Percentiles rank a stretch among this genome's conserved stretches.
These are phyloP conservation scores for Blastomyces emzantsi DNA, from an alignment of 2,329 filamentous ascomycete species.

Conservation along the genomic window DNA sequence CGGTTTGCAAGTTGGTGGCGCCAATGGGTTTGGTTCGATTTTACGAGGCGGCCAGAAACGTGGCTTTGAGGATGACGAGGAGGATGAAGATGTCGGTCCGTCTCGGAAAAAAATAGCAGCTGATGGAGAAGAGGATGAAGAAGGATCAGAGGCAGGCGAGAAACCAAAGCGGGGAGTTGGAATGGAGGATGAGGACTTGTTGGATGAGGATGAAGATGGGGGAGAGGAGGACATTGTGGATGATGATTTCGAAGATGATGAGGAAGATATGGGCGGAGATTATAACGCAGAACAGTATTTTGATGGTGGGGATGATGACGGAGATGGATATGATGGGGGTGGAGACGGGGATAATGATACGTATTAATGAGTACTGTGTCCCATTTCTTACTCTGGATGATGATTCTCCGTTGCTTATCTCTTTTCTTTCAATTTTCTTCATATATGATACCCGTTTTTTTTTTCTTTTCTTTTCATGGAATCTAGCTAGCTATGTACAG, in stretches of 20 bases:
- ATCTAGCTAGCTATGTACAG: background rate
- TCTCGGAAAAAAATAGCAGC: conserved; percentile 25
- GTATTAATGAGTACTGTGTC: conserved; percentile 24
- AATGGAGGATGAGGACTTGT: conserved; percentile 35
- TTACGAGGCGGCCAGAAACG: conserved; percentile 23
- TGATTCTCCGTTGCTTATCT: conserved; percentile 14
- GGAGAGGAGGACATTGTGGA: conserved; percentile 47
- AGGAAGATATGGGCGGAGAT: conserved; percentile 50
- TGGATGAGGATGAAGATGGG: conserved; percentile 40
- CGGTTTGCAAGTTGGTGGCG: conserved; percentile 28
- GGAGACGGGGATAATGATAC: conserved; percentile 44
- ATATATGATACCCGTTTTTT: conserved; percentile 9
- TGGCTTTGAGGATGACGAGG: conserved; percentile 37
- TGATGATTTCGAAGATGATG: conserved; percentile 52
- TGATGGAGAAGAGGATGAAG: conserved; percentile 27
- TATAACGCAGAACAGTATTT: conserved; percentile 59
- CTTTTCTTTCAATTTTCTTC: background rate
- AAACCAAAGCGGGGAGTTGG: conserved; percentile 26
- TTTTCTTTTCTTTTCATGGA: background rate
- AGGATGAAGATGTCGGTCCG: conserved; percentile 15
- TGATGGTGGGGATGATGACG: conserved; percentile 48
- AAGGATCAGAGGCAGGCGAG: conserved; percentile 23
- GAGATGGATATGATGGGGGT: conserved; percentile 47
- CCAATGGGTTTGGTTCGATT: conserved; percentile 24
- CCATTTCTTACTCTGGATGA: too few relatives aligned